Percentiles rank a stretch among this genome's conserved stretches.
Conservation (phyloP, 768 basidiomycete genomes). For the Trametes sanguinea region DNA sequence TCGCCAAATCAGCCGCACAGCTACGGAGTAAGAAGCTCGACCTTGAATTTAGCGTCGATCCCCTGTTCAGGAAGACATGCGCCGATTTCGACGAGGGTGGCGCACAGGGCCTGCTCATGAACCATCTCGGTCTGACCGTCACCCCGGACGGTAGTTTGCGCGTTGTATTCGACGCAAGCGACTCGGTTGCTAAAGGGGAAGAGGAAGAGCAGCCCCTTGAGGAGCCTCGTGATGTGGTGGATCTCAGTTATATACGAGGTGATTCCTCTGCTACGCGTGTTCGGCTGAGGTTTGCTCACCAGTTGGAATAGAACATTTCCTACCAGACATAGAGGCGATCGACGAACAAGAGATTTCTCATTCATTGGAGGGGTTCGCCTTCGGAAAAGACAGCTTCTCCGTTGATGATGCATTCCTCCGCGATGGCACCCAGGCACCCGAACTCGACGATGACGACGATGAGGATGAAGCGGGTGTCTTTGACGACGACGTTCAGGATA, state of each 20-base stretch:
- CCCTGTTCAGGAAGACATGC: slow-evolving; percentile 95
- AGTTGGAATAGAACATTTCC: slow-evolving; percentile 56
- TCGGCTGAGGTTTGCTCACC: slow-evolving; percentile 2
- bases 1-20: slow-evolving; percentile 83
- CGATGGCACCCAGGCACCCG: slow-evolving; percentile 47
- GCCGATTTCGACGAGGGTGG: slow-evolving; percentile 99
- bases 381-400: slow-evolving; percentile 64
- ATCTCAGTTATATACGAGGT: slow-evolving; percentile 66
- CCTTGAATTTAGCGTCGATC: slow-evolving; percentile 94
- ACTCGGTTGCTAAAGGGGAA: slow-evolving; percentile 75
- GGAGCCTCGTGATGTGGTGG: slow-evolving; percentile 70
- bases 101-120: slow-evolving; percentile 94
- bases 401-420: slow-evolving; percentile 67
- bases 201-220: slow-evolving; percentile 70
- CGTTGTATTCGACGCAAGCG: slow-evolving; percentile 95
- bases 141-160: slow-evolving; percentile 81
- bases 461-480: slow-evolving; percentile 40
- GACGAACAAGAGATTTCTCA: slow-evolving; percentile 76
- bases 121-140: slow-evolving; percentile 80
- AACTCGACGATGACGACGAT: slow-evolving; percentile 48
- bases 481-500: slow-evolving; percentile 39
- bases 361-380: slow-evolving; percentile 80
- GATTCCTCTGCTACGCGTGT: slow-evolving; percentile 26
- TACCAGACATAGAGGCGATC: slow-evolving; percentile 67
- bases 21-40: slow-evolving; percentile 92